These are phyloP conservation scores for Linum trigynum DNA, from an alignment of 345 rosid genomes.

Conservation along the genomic window DNA sequence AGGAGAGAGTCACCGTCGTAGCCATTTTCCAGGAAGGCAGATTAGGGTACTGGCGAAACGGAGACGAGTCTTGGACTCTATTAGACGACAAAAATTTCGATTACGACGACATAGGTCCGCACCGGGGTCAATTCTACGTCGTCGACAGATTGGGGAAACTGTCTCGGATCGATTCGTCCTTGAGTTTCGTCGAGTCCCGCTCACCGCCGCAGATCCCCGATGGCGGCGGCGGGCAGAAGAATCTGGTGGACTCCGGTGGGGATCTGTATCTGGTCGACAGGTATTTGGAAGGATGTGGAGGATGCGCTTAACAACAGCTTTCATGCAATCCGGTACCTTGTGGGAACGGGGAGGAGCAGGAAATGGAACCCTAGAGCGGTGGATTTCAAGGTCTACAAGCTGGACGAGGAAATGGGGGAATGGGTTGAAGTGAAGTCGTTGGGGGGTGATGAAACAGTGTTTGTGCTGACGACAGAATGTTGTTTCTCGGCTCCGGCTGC, in stretches of 20 bases:
- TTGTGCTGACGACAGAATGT: conserved; percentile 13
- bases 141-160: conserved; percentile 18
- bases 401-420: conserved; percentile 18
- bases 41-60: conserved; percentile 14
- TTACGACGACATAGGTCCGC: conserved; percentile 13
- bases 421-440: neutral
- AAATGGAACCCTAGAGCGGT: neutral
- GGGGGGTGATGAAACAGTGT: conserved; percentile 10
- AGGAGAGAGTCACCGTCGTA: neutral
- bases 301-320: neutral
- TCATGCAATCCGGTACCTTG: no score
- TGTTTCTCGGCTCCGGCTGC: conserved; percentile 3
- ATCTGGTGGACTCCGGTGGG: conserved; percentile 17
- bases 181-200: conserved; percentile 8
- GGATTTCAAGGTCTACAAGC: conserved; percentile 12
- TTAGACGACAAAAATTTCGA: conserved; percentile 8
- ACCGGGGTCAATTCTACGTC: conserved; percentile 13
- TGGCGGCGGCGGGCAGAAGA: neutral
- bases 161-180: conserved; percentile 15
- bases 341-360: neutral
- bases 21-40: conserved; percentile 12
- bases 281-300: conserved; percentile 3
- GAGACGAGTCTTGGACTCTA: conserved; percentile 9
- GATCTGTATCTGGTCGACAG: conserved; percentile 22
- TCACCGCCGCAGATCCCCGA: conserved; percentile 1